Percentiles rank a stretch among this genome's conserved stretches.
phyloP scores from a whole-genome alignment of 768 basidiomycete species.

The Leccinellum rugosiceps region DNA sequence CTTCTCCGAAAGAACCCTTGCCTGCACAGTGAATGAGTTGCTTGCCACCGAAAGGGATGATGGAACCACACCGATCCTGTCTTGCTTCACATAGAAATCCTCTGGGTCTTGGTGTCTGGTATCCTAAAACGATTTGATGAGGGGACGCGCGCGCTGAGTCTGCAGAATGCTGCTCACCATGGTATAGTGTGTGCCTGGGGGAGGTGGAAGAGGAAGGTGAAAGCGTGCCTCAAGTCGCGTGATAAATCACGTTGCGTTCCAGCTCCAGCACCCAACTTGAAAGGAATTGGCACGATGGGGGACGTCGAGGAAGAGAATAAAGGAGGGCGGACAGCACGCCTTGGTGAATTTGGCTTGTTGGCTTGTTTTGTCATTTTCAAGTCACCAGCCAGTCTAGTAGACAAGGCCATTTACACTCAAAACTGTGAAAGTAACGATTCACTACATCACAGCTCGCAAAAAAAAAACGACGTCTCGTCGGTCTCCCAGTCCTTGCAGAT shows the following conservation, averaged over 20 bases:
- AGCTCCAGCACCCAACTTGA: neutral
- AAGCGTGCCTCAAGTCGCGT: constrained; percentile 11
- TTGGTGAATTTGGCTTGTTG: constrained; percentile 7
- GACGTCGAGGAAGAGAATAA: constrained; percentile 5
- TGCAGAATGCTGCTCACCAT: constrained; percentile 19
- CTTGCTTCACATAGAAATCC: constrained; percentile 95
- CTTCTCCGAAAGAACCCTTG: constrained; percentile 98
- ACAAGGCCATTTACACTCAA: no score
- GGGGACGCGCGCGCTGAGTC: neutral
- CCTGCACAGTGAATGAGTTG: constrained; percentile 46
- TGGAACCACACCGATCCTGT: constrained; percentile 77
- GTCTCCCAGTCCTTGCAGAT: constrained; percentile 14
- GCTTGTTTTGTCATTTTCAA: constrained; percentile 32
- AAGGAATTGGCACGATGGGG: constrained; percentile 7
- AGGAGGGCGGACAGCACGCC: no score
- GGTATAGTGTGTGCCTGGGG: constrained; percentile 1
- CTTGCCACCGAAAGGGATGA: constrained; percentile 9
- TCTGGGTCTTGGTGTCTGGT: constrained; percentile 84
- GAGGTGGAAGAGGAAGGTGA: neutral
- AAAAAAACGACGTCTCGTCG: constrained; percentile 16
- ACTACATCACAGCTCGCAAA: no score
- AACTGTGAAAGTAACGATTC: no score
- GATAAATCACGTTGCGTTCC: constrained; percentile 3
- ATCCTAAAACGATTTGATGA: constrained; percentile 43
- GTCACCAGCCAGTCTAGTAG: constrained; percentile 22